Conservation (phyloP, 2,329 filamentous ascomycete species). For the Fusarium verrucosum region DNA sequence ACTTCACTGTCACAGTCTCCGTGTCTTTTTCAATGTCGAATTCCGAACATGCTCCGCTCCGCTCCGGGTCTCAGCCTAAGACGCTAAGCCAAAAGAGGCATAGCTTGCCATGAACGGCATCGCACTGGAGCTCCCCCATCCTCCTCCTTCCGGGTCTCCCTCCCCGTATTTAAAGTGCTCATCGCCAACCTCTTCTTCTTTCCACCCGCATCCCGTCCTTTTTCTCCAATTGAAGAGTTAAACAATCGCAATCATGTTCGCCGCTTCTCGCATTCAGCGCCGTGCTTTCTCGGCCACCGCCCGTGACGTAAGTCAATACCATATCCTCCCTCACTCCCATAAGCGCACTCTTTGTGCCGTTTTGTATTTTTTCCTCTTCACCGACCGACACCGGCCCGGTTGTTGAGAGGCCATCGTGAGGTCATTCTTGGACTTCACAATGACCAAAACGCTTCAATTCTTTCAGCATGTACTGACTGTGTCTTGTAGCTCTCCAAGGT, state of each 20-base stretch:
- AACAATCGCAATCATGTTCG: conserved; percentile 71
- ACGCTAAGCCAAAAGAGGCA: conserved; percentile 13
- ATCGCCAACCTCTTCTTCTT: conserved; percentile 37
- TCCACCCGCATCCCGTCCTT: conserved; percentile 35
- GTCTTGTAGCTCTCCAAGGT: conserved; percentile 87
- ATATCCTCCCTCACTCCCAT: conserved; percentile 3
- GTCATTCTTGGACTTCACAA: background rate
- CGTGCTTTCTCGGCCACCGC: conserved; percentile 84
- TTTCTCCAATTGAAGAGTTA: conserved; percentile 36
- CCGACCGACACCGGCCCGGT: conserved; percentile 34
- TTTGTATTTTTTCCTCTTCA: conserved; percentile 23
- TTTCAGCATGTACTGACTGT: conserved; percentile 29
- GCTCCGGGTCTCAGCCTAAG: conserved; percentile 29
- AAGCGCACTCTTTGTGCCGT: conserved; percentile 12
- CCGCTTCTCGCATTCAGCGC: conserved; percentile 74
- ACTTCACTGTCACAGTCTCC: conserved; percentile 19
- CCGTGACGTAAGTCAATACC: conserved; percentile 68
- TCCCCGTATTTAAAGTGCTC: conserved; percentile 42
- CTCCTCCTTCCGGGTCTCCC: conserved; percentile 29
- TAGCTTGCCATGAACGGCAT: conserved; percentile 15
- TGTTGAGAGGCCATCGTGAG: background rate
- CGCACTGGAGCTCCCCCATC: conserved; percentile 33
- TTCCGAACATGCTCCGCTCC: conserved; percentile 41
- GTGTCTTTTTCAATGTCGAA: conserved; percentile 31
- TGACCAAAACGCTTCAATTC: background rate